Evolutionary conservation across 31 red algal species (phyloP).

Genomic region (Porphyra umbilicalis): DNA sequence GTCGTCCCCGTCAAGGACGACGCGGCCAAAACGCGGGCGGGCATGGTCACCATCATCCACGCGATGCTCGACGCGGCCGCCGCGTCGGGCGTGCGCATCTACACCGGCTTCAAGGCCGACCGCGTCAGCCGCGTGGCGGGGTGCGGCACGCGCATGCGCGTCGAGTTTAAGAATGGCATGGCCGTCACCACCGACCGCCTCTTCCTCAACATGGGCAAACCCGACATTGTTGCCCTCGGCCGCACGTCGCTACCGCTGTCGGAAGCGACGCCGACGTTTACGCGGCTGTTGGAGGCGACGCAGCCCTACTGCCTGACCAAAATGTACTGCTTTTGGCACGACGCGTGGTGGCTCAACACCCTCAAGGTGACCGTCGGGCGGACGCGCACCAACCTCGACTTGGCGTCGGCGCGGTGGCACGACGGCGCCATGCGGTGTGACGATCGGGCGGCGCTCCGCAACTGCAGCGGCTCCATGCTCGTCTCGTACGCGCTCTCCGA

Average conservation of each 20-base stretch:
- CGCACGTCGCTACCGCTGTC: conserved; percentile 17
- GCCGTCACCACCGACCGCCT: background rate
- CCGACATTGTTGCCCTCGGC: conserved; percentile 27
- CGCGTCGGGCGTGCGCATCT: conserved; percentile 17
- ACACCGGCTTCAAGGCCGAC: conserved; percentile 7
- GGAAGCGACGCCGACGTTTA: conserved; percentile 3
- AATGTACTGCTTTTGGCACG: conserved; percentile 45
- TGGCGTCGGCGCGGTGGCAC: conserved; percentile 25
- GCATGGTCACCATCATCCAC: conserved; percentile 27
- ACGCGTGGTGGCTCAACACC: conserved; percentile 36
- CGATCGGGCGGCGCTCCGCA: background rate
- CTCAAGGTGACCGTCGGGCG: conserved; percentile 12
- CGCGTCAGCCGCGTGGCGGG: conserved; percentile 8
- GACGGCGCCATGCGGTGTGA: conserved; percentile 31
- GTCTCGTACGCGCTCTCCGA: conserved; percentile 12
- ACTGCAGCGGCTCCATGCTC: conserved; percentile 22
- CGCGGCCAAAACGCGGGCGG: conserved; percentile 10
- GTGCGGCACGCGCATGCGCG: background rate
- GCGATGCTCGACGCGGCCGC: conserved; percentile 9
- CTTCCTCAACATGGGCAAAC: conserved; percentile 31
- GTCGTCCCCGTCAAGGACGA: conserved; percentile 23
- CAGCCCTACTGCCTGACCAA: conserved; percentile 6
- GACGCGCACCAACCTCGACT: background rate
- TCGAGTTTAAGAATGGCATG: conserved; percentile 6
- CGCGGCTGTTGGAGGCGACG: conserved; percentile 6